phyloP scores from a whole-genome alignment of 352 stramenopile genomes.

The Pythium sp. region DNA sequence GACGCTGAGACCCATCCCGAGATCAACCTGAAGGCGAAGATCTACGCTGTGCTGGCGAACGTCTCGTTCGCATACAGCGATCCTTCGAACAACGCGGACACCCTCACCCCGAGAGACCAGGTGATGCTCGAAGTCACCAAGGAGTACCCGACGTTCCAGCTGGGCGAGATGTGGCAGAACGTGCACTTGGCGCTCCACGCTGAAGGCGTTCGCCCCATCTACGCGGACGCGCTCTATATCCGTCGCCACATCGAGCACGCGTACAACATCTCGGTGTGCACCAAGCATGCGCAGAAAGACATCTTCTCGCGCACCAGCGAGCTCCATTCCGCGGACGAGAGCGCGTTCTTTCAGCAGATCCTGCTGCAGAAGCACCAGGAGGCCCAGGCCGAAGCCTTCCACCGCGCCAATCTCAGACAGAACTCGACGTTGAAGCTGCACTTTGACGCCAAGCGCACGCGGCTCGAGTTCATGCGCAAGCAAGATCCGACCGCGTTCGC shows the following conservation, averaged over 20 bases:
- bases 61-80: conserved; percentile 49
- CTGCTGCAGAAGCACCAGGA: conserved; percentile 68
- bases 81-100: background rate
- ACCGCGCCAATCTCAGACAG: conserved; percentile 46
- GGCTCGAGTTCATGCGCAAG: conserved; percentile 61
- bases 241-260: conserved; percentile 66
- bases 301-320: conserved; percentile 30
- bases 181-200: conserved; percentile 59
- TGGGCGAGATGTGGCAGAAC: conserved; percentile 77
- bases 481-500: conserved; percentile 58
- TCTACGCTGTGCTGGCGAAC: conserved; percentile 64
- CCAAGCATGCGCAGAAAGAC: conserved; percentile 57
- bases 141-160: conserved; percentile 63
- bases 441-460: conserved; percentile 70
- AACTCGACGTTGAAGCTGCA: conserved; percentile 79
- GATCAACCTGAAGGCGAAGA: conserved; percentile 72
- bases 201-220: conserved; percentile 64
- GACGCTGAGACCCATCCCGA: conserved; percentile 34
- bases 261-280: conserved; percentile 66
- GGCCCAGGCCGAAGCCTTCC: conserved; percentile 54
- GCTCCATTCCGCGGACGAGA: conserved; percentile 24
- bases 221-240: conserved; percentile 75
- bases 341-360: conserved; percentile 50
- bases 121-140: conserved; percentile 74
- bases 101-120: conserved; percentile 42